Base-by-base conservation (phyloP, 2,329 filamentous ascomycete species). In the Diplodia sapinea region DNA sequence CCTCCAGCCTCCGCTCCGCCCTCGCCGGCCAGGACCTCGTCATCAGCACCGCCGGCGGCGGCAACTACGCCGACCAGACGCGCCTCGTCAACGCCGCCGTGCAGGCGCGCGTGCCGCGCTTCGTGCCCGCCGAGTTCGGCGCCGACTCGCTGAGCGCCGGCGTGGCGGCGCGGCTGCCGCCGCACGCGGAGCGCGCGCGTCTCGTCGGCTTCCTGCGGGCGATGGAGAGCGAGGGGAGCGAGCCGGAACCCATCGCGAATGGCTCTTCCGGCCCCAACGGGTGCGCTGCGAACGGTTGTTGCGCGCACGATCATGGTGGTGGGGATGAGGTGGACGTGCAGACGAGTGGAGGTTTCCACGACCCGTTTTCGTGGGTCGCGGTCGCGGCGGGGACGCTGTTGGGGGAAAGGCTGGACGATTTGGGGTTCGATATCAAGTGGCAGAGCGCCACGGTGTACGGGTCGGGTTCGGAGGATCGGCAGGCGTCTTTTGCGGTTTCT, bases 341-440 rank as follows among this genome's bases (percentile, higher is more conserved):
- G 57, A 29, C 66, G 31, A 23, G 26, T n/a, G 36, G 38, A n/a
- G 66, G 66, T 9, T 68, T 29, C 51, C 12, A 67, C 17, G 47
- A 43, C 8, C 51, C 52, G 1, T 74, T 80, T 12, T 73, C 77
- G 38, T 80, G 77, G 76, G 70, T 74, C 8, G 78, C 71, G 38
- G 61, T 79, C 11, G 77, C 78, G 5, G 76, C 74, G 6, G 78
- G 79, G 2, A 73, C 71, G 36, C 73, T 72, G 11, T 70, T 81
- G 3, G 76, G 79, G 55, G 71, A 71, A 12, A 72, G 69, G 6
- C 72, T 80, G 8, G 69, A 78, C 12, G 74, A 76, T 36, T 70
- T 80, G 47, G 78, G 78, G 13, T 74, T 80, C 54, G 77, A 80
- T 26, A 54, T 81, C 40, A 71, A 77, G 68, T 80, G 79, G 78